Evolutionary conservation across 2,329 filamentous ascomycete genomes (phyloP), one percentile per base, ranked within the genome.

Genomic region (Pyrenochaeta sp.): DNA sequence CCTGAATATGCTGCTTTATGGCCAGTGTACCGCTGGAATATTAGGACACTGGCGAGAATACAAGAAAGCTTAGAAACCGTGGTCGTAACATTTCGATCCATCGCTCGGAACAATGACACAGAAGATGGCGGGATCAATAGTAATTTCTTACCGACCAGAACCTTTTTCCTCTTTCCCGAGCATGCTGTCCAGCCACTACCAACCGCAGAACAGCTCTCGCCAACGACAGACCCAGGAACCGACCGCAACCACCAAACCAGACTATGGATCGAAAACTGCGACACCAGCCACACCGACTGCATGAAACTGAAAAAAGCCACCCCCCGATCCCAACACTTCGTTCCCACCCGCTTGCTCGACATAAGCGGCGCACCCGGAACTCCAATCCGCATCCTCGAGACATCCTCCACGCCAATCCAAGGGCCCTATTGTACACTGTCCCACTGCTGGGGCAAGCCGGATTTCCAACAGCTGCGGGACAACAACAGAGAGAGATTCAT

Each of bases 321-420:
- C 3, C 31, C 35, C 9, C 42, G 22, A 13, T 29, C 41, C 6
- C 13, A 23, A 3, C 22, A 37, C 4, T 48, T 48, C 17, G 36
- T 63, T 1, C 62, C 62, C 5, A 65, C 56, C 3, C 55, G 62
- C 4, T 48, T 66, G 6, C 27, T 62, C 7, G 51, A 60, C 18
- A 48, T 64, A 22, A 40, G 35, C 6, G 41, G 35, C 2, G 22
- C n/a, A 5, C 32, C 35, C 0, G 17, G 22, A 3, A 13, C 17
- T 0, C 39, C 37, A 3, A 40, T 64, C 7, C 41, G 44, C 6
- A 42, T 65, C 0, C 38, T 64, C 4, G 48, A 64, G 11, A 64
- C 55, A 3, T 35, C 28, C 6, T 35, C 10, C 8, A 44, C 24
- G 1, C 17, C 30, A 2, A 43, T 61, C 9, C 32, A 45, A n/a